phyloP scores from a whole-genome alignment of 768 basidiomycete species.

The Lentinula boryana region DNA sequence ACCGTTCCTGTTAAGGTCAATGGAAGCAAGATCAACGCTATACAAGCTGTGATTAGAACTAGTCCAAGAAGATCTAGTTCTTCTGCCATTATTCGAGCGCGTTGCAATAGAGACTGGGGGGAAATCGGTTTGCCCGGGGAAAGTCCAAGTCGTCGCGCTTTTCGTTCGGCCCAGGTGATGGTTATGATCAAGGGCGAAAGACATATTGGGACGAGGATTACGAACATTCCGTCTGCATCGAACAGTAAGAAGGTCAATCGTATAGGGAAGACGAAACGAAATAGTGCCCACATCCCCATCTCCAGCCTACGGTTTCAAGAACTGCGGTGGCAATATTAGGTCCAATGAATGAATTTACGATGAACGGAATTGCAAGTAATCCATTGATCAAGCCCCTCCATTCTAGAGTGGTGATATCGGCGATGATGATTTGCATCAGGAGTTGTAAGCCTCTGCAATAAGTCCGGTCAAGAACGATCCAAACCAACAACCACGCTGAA shows the following conservation, averaged over 20 bases:
- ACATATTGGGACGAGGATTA: slow-evolving; percentile 45
- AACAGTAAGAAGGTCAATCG: not conserved
- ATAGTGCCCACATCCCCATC: slow-evolving; percentile 58
- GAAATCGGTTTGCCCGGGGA: slow-evolving; percentile 7
- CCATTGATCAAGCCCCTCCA: slow-evolving; percentile 49
- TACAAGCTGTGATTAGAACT: slow-evolving; percentile 39
- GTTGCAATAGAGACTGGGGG: slow-evolving; percentile 11
- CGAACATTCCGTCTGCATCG: slow-evolving; percentile 47
- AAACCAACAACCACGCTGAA: slow-evolving; percentile 14
- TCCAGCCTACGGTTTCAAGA: slow-evolving; percentile 41
- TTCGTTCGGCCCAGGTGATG: slow-evolving; percentile 49
- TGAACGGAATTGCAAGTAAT: slow-evolving; percentile 43
- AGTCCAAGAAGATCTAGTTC: slow-evolving; percentile 47
- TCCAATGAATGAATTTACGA: slow-evolving; percentile 63
- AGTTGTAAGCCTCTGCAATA: slow-evolving; percentile 48
- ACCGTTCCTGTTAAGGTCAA: slow-evolving; percentile 41
- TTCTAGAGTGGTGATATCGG: slow-evolving; percentile 51
- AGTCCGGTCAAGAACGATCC: slow-evolving; percentile 16
- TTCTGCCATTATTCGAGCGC: slow-evolving; percentile 18
- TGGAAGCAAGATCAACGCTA: slow-evolving; percentile 50
- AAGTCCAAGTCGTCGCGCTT: slow-evolving; percentile 33
- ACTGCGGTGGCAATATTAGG: slow-evolving; percentile 50
- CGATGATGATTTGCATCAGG: slow-evolving; percentile 58
- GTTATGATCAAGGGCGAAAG: slow-evolving; percentile 48
- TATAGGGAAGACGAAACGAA: not conserved